phyloP scores from a whole-genome alignment of 345 rosid species.

The Theobroma cacao region DNA sequence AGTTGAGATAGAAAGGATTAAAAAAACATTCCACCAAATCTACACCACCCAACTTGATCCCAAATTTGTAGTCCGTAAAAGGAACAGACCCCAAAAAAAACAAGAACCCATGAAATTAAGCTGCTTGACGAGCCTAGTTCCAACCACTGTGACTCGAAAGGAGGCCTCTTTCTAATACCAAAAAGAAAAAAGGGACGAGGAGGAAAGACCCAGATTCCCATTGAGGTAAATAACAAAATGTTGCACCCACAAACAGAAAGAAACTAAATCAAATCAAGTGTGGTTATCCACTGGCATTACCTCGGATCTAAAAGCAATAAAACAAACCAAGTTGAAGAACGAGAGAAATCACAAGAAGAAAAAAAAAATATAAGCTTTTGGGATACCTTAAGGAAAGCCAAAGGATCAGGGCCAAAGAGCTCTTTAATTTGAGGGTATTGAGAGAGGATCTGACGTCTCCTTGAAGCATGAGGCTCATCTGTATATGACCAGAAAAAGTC shows the following conservation, averaged over 20 bases:
- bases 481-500: slow-evolving; percentile 95
- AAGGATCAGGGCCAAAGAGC: slow-evolving; percentile 88
- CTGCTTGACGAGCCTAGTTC: not conserved
- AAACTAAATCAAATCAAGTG: not conserved
- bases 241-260: not conserved
- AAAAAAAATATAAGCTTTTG: not conserved
- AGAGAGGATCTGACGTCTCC: slow-evolving; percentile 85
- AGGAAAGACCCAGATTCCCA: slow-evolving; percentile 2
- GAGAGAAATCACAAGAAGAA: not conserved
- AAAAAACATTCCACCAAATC: not conserved
- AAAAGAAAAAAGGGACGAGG: not conserved
- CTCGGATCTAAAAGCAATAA: slow-evolving; percentile 3
- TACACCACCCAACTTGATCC: not conserved
- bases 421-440: slow-evolving; percentile 75
- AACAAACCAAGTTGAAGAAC: not conserved
- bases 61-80: too few relatives aligned
- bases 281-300: not conserved
- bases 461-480: slow-evolving; percentile 84
- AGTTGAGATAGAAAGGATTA: not conserved
- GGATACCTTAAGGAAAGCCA: slow-evolving; percentile 64
- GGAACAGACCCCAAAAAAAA: not conserved
- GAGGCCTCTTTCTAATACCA: not conserved
- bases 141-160: not conserved
- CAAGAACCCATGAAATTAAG: not conserved
- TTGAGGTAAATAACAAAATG: not conserved